phyloP scores from a whole-genome alignment of 148 eudicot species.

The Vaccinium darrowii region DNA sequence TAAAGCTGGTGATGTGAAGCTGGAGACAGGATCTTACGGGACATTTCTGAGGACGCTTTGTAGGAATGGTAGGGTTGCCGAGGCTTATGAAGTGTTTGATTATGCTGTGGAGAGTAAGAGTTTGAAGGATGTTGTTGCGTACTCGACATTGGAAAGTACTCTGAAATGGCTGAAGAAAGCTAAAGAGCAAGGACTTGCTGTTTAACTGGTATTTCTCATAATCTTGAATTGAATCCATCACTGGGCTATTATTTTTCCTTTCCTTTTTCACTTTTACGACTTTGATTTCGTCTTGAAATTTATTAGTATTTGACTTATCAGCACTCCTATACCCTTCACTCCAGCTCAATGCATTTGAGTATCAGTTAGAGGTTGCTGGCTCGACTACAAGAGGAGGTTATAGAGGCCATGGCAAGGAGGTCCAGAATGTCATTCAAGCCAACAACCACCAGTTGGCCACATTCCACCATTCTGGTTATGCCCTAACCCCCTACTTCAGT shows the following conservation, averaged over 20 bases:
- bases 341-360: neutral
- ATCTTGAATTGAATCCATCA: neutral
- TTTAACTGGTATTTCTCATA: conserved; percentile 37
- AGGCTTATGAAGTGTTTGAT: conserved; percentile 90
- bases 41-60: conserved; percentile 73
- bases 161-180: conserved; percentile 87
- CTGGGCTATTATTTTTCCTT: neutral
- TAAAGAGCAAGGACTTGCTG: conserved; percentile 75
- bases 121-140: conserved; percentile 67
- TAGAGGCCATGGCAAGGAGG: too few relatives aligned
- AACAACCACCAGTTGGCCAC: too few relatives aligned
- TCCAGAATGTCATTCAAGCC: too few relatives aligned
- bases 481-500: too few relatives aligned
- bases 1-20: conserved; percentile 51
- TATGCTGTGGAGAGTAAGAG: conserved; percentile 86
- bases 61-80: conserved; percentile 71
- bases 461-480: too few relatives aligned
- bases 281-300: neutral
- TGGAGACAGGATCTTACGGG: conserved; percentile 72
- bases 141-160: conserved; percentile 65
- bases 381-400: too few relatives aligned
- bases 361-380: neutral
- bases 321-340: neutral
- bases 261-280: neutral
- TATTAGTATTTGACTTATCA: neutral